phyloP scores from a whole-genome alignment of 768 basidiomycete genomes.

The Cubamyces lactineus region DNA sequence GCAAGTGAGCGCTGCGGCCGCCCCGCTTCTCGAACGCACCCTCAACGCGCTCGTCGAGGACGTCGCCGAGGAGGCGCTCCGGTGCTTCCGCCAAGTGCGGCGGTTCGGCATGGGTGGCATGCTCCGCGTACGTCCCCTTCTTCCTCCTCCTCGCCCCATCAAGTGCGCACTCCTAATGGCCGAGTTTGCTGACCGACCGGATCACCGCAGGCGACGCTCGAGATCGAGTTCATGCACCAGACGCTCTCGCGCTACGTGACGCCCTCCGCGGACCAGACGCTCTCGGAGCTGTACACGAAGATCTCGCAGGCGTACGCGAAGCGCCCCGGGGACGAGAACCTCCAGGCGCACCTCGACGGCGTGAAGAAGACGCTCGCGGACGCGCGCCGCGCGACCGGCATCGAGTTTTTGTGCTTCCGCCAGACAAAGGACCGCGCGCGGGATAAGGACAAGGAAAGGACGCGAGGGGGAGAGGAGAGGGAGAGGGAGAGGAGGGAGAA shows the following conservation, averaged over 20 bases:
- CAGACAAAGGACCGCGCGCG: slow-evolving; percentile 54
- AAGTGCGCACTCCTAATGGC: too few relatives aligned
- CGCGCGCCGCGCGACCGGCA: slow-evolving; percentile 85
- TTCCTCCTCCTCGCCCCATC: background rate
- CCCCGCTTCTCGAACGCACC: slow-evolving; percentile 79
- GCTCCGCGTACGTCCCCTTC: slow-evolving; percentile 71
- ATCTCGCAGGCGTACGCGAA: slow-evolving; percentile 93
- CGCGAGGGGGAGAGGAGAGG: slow-evolving; percentile 1
- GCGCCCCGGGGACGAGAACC: slow-evolving; percentile 80
- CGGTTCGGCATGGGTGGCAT: slow-evolving; percentile 98
- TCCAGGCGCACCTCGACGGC: slow-evolving; percentile 85
- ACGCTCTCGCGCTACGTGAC: slow-evolving; percentile 89
- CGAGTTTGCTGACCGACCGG: background rate
- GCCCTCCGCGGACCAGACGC: slow-evolving; percentile 73
- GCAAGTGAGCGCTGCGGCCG: slow-evolving; percentile 81
- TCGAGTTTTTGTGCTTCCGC: slow-evolving; percentile 94
- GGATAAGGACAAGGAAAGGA: background rate
- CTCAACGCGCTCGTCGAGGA: slow-evolving; percentile 81
- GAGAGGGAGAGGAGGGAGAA: slow-evolving; percentile 11
- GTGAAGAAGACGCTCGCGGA: slow-evolving; percentile 91
- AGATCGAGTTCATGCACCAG: slow-evolving; percentile 99
- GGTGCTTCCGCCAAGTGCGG: slow-evolving; percentile 85
- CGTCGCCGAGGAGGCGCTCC: slow-evolving; percentile 80
- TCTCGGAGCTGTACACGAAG: slow-evolving; percentile 91
- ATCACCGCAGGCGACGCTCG: slow-evolving; percentile 81